Conservation (phyloP, 2,329 filamentous ascomycete genomes). For the Penicillium sp. region DNA sequence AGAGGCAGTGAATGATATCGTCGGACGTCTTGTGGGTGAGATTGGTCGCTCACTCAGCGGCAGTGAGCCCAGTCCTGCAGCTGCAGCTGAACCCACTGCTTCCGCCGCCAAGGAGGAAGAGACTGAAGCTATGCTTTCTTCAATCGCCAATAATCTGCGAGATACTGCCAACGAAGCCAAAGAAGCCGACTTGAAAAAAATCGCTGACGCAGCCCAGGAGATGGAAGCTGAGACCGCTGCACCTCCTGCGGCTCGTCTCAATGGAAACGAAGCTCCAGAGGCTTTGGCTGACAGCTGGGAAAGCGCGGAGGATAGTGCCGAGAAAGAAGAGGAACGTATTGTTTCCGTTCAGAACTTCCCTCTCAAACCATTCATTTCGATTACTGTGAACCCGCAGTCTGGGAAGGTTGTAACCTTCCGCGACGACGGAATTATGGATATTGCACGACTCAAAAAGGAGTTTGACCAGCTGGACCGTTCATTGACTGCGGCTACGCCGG, state of each 20-base stretch:
- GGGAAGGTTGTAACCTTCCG: constrained; percentile 57
- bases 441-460: constrained; percentile 91
- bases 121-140: constrained; percentile 33
- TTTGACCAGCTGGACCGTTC: constrained; percentile 97
- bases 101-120: constrained; percentile 33
- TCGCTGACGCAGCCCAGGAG: constrained; percentile 46
- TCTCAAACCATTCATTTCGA: constrained; percentile 91
- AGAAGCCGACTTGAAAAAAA: constrained; percentile 48
- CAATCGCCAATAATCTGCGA: constrained; percentile 28
- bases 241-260: constrained; percentile 47
- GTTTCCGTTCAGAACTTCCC: constrained; percentile 92
- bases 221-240: constrained; percentile 35
- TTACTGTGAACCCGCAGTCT: constrained; percentile 54
- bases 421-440: constrained; percentile 78
- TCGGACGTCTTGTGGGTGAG: constrained; percentile 59
- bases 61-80: neutral
- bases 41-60: constrained; percentile 51
- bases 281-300: constrained; percentile 84
- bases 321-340: constrained; percentile 59
- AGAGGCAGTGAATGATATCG: constrained; percentile 66
- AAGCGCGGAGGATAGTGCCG: constrained; percentile 65
- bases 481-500: constrained; percentile 79
- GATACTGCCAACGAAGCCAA: constrained; percentile 43
- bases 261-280: constrained; percentile 52
- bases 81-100: constrained; percentile 42